These are phyloP conservation scores for Rhizopogon vulgaris DNA, from an alignment of 768 basidiomycete species.

Conservation along the genomic window DNA sequence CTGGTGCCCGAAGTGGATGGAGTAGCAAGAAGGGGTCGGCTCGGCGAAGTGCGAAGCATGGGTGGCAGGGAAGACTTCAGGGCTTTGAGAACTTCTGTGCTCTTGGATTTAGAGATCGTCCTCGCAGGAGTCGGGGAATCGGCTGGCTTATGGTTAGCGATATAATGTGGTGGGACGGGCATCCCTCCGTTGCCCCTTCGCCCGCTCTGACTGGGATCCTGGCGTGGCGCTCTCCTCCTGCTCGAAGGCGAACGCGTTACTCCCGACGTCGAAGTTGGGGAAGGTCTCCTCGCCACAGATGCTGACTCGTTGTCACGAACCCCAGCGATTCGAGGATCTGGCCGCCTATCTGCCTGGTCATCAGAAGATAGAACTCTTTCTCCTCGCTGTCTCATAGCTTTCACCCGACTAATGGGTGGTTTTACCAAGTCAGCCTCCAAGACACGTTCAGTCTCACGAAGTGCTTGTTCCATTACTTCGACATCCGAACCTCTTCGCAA, in stretches of 20 bases:
- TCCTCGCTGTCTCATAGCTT: background rate
- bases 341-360: conserved; percentile 6
- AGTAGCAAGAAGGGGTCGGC: conserved; percentile 21
- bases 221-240: conserved; percentile 15
- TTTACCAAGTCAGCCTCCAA: conserved; percentile 11
- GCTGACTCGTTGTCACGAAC: conserved; percentile 15
- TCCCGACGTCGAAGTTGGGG: conserved; percentile 3
- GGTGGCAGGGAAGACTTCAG: conserved; percentile 6
- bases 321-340: background rate
- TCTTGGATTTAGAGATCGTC: conserved; percentile 21
- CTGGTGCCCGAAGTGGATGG: conserved; percentile 13
- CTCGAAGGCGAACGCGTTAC: conserved; percentile 12
- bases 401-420: background rate
- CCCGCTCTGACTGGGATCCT: conserved; percentile 9
- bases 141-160: conserved; percentile 23
- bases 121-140: conserved; percentile 27
- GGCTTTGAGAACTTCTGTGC: conserved; percentile 23
- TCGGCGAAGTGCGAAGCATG: conserved; percentile 23
- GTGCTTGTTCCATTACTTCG: conserved; percentile 17
- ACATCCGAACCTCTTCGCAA: conserved; percentile 22
- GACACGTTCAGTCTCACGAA: conserved; percentile 19
- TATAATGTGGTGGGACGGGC: conserved; percentile 15
- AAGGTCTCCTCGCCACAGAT: conserved; percentile 7
- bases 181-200: conserved; percentile 18
- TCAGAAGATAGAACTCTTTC: conserved; percentile 14